phyloP scores from a whole-genome alignment of 148 eudicot species.

The Vaccinium myrtillus region DNA sequence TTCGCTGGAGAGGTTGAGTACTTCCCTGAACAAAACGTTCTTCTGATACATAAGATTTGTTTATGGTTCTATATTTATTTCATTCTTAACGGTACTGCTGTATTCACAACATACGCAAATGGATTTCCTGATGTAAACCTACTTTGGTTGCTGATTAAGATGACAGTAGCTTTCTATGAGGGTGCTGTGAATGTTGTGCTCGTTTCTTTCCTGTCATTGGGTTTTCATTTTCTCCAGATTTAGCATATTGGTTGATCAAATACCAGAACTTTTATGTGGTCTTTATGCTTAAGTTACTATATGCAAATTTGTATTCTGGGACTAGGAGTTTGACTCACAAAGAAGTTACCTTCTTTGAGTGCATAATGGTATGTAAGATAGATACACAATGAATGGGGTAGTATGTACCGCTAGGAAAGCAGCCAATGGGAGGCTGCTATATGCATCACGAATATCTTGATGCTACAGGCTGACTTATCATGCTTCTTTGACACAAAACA shows the following conservation, averaged over 20 bases:
- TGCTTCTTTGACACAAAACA: background rate
- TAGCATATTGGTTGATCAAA: background rate
- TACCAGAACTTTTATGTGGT: background rate
- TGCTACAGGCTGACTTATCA: background rate
- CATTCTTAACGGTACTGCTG: background rate
- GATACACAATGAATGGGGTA: background rate
- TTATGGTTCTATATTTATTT: background rate
- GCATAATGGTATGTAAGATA: background rate
- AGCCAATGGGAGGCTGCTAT: background rate
- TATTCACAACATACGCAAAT: background rate
- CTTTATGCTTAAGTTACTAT: background rate
- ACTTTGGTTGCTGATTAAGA: background rate
- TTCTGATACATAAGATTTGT: background rate
- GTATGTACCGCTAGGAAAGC: background rate
- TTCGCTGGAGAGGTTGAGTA: constrained; percentile 62
- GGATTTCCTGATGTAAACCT: background rate
- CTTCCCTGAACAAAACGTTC: background rate
- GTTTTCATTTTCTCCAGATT: background rate
- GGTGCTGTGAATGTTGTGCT: background rate
- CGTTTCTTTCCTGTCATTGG: background rate
- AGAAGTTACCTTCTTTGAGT: background rate
- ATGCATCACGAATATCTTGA: background rate
- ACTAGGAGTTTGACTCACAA: background rate
- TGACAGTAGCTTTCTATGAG: background rate
- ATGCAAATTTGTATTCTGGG: background rate